phyloP scores from a whole-genome alignment of 345 rosid genomes.

The Euclidium syriacum region DNA sequence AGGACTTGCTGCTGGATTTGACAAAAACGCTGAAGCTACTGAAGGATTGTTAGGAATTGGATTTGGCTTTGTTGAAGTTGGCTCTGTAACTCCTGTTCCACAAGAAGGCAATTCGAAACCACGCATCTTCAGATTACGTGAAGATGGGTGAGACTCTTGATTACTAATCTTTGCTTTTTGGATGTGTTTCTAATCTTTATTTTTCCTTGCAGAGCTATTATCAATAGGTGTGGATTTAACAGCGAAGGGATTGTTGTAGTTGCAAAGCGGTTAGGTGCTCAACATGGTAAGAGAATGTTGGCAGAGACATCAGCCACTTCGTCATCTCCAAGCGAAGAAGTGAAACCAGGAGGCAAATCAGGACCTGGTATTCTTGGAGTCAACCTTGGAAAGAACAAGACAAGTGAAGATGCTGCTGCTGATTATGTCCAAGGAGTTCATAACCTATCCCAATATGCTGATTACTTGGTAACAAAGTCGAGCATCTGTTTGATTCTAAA shows the following conservation, averaged over 20 bases:
- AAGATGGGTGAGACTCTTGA: conserved; percentile 58
- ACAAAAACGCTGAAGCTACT: conserved; percentile 95
- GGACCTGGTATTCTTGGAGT: conserved; percentile 99
- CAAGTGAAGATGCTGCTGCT: conserved; percentile 87
- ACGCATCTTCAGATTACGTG: conserved; percentile 78
- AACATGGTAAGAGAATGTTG: conserved; percentile 95
- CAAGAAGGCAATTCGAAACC: conserved; percentile 97
- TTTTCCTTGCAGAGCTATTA: conserved; percentile 58
- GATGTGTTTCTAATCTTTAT: not conserved
- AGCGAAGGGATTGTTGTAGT: conserved; percentile 96
- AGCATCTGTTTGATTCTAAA: not conserved
- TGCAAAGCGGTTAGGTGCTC: conserved; percentile 94
- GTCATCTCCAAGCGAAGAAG: conserved; percentile 47
- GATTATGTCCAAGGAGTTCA: conserved; percentile 99
- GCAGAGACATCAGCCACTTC: conserved; percentile 71
- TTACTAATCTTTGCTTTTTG: not conserved
- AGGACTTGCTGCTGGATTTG: conserved; percentile 99
- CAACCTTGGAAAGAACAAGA: conserved; percentile 96
- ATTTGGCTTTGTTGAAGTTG: conserved; percentile 96
- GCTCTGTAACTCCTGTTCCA: conserved; percentile 93
- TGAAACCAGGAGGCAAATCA: conserved; percentile 88
- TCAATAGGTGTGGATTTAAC: conserved; percentile 95
- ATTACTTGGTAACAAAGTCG: conserved; percentile 65
- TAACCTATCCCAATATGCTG: conserved; percentile 92
- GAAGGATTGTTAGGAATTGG: conserved; percentile 89